Evolutionary conservation across 108 stramenopile species (phyloP), one percentile per base, ranked within the genome.

Genomic region (Skeletonema tropicum): DNA sequence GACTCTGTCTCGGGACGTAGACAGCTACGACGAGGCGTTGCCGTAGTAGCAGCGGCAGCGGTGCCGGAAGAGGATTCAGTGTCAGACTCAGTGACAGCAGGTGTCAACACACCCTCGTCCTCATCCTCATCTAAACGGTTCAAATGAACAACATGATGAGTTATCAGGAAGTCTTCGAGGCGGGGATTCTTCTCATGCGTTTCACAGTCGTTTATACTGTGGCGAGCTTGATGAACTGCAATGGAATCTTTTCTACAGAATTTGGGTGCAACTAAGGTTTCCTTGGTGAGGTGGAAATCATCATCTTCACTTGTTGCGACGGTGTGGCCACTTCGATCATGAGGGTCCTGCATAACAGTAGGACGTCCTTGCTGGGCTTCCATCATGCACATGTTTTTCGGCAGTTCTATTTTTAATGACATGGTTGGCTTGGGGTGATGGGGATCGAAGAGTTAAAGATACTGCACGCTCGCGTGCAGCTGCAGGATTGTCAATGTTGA

Each of bases 161-260:
- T 64, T 8, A 64, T 68, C 31, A 73, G 8, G 49, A 64, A n/a
- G 31, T 73, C 71, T 35, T 73, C 25, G 9, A 73, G 30, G 33
- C 66, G 71, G 55, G 66, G 49, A 35, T 73, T 52, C 66, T 15
- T 67, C 67, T 66, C 66, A 25, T 67, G 71, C 31, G 17, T 25
- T 12, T 71, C 63, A 31, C 29, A 63, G 32, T 72, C 69, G 5
- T 64, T 66, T 15, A 62, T 6, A 5, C 62, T 14, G 29, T 63
- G 25, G 66, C 15, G 68, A 29, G 1, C 26, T 14, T 46, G 46
- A 45, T 30, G 42, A 15, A n/a, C 42, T 11, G 42, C 42, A n/a
- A 45, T 45, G n/a, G 42, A 45, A n/a, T 45, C 42, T 11, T 5
- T 45, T 10, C 38, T 11, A 10, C 5, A 2, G 6, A 12, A 45